Conservation (phyloP, 208 protist genomes). For the Crithidia bombi region DNA sequence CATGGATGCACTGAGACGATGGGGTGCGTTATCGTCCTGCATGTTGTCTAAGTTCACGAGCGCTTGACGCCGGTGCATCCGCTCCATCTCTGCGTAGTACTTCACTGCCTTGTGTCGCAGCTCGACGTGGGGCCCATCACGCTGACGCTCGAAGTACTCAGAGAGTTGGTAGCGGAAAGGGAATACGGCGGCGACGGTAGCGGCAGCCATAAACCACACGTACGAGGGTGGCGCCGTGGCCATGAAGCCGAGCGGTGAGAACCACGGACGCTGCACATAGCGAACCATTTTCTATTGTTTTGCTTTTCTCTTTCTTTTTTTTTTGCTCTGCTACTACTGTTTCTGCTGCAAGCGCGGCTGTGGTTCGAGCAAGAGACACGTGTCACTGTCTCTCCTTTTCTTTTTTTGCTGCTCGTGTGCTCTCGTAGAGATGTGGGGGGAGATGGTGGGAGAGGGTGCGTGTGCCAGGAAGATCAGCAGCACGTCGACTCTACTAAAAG, state of each 20-base stretch:
- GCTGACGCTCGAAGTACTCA: constrained; percentile 89
- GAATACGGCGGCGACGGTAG: constrained; percentile 45
- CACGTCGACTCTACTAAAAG: too few species aligned
- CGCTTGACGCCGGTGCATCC: constrained; percentile 87
- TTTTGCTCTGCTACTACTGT: not conserved
- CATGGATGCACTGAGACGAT: constrained; percentile 56
- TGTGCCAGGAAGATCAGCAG: not conserved
- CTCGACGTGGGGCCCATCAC: constrained; percentile 73
- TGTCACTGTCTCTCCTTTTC: too few species aligned
- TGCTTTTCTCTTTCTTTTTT: too few species aligned
- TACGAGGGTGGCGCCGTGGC: constrained; percentile 66
- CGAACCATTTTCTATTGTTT: constrained; percentile 66
- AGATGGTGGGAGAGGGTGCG: not conserved
- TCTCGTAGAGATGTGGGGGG: too few species aligned
- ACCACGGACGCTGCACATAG: constrained; percentile 88
- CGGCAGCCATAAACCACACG: constrained; percentile 45
- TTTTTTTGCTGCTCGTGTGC: too few species aligned
- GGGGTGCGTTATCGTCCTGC: constrained; percentile 70
- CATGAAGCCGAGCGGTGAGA: constrained; percentile 88
- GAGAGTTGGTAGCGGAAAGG: constrained; percentile 83
- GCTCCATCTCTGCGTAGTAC: constrained; percentile 90
- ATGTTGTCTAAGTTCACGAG: constrained; percentile 74
- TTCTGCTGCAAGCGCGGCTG: not conserved
- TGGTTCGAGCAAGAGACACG: too few species aligned
- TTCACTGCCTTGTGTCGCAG: constrained; percentile 76